Base-by-base conservation (phyloP, 75 land plant species). In the Pinus albicaulis region DNA sequence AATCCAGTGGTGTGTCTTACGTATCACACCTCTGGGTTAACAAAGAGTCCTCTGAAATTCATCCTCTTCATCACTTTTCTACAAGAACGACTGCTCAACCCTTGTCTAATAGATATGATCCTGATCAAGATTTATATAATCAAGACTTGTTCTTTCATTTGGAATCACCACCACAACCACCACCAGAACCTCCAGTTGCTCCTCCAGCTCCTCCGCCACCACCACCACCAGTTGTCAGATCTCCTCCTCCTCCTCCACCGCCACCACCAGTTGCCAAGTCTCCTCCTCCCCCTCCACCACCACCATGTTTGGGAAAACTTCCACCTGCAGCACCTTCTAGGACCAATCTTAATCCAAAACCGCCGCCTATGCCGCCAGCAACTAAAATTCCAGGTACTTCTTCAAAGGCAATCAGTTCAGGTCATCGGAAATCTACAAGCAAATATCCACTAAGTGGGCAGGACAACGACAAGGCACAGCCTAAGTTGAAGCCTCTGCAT, bases 401-500 rank as follows among this genome's bases (percentile, higher is more conserved):
- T 63, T 20, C 77, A 38, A 41, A n/a, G 36, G 25, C n/a, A 55
- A 25, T 24, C 71, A 56, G 61, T 69, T 57, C 41, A 76, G 75
- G 53, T 7, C 5, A 63, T 16, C 76, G 17, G 34, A 34, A 28
- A 55, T 48, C 56, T 58, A 56, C 20, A 57, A 69, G 12, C 34
- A 59, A 16, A 28, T 7, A 48, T 79, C 34, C 44, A 38, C 59
- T 60, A 13, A 23, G 38, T 3, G 38, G 68, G 53, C 59, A 56
- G 31, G 15, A n/a, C 66, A 56, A 19, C 2, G 55, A 57, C 61
- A 44, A 36, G 31, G 70, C 62, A 69, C 78, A 65, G 57, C 72
- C 82, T 75, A 88, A 88, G 80, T 66, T 95, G 82, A 95, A 93
- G 87, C 98, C 94, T 0, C 72, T 95, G 74, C 96, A 94, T 73